Evolutionary conservation across 2,329 filamentous ascomycete genomes (phyloP).

Genomic region (Microascus cirrosus): DNA sequence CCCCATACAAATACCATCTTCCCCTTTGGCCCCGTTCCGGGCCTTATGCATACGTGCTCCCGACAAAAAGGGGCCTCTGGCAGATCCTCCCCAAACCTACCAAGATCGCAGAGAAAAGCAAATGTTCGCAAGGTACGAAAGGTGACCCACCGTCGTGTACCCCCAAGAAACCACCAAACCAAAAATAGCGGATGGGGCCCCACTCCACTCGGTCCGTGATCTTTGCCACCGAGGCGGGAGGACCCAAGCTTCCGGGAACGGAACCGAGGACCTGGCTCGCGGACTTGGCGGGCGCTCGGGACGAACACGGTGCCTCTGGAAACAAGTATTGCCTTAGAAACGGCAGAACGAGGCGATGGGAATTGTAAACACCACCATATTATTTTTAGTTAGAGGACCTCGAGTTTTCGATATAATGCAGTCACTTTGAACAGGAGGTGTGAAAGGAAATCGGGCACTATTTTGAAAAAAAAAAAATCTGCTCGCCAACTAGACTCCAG

Average conservation of each 20-base stretch:
- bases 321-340: neutral
- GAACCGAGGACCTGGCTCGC: neutral
- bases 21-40: too few relatives aligned
- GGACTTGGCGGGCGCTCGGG: neutral
- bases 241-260: neutral
- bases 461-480: neutral
- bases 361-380: neutral
- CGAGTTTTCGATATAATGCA: neutral
- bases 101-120: too few relatives aligned
- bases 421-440: neutral
- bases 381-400: too few relatives aligned
- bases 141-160: too few relatives aligned
- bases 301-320: neutral
- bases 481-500: neutral
- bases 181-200: too few relatives aligned
- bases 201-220: too few relatives aligned
- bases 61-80: too few relatives aligned
- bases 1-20: too few relatives aligned
- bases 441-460: neutral
- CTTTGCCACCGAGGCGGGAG: neutral
- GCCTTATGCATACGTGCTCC: too few relatives aligned
- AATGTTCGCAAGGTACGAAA: too few relatives aligned
- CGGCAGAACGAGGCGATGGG: neutral
- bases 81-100: too few relatives aligned
- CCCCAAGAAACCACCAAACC: too few relatives aligned